These are phyloP conservation scores for Elaphomyces granulatus DNA, from an alignment of 495 filamentous ascomycete species.

Conservation along the genomic window DNA sequence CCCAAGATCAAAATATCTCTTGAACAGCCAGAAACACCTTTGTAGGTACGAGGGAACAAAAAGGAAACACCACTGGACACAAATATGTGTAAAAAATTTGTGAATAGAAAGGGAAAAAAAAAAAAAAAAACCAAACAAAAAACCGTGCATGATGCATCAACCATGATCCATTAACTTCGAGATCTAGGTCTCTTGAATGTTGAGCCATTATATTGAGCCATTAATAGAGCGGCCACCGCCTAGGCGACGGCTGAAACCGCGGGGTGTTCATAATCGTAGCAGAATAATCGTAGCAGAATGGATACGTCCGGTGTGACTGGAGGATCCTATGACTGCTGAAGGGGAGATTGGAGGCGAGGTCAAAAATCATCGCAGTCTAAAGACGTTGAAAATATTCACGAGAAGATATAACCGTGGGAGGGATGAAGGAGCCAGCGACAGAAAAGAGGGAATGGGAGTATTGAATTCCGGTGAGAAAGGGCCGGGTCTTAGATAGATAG, in stretches of 20 bases:
- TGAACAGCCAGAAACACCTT: constrained; percentile 12
- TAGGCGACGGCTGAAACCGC: neutral
- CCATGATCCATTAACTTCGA: constrained; percentile 5
- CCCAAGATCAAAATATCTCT: constrained; percentile 7
- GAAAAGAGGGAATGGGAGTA: neutral
- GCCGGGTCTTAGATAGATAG: neutral
- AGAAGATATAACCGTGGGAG: neutral
- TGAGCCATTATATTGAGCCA: neutral
- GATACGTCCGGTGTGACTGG: neutral
- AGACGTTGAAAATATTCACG: neutral
- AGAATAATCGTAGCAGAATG: neutral
- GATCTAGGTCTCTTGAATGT: neutral
- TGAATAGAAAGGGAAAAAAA: constrained; percentile 2
- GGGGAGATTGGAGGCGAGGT: too few relatives aligned
- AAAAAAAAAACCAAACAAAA: constrained; percentile 4
- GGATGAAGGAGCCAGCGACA: neutral
- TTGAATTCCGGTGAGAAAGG: neutral
- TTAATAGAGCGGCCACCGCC: neutral
- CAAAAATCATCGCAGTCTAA: neutral
- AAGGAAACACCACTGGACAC: too few relatives aligned
- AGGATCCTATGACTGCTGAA: too few relatives aligned
- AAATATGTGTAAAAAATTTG: constrained; percentile 1
- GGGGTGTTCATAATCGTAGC: neutral
- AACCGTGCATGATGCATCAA: constrained; percentile 14
- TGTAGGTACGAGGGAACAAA: too few relatives aligned